Conservation (phyloP, 176 grass and related monocot species). For the Oryza australiensis region DNA sequence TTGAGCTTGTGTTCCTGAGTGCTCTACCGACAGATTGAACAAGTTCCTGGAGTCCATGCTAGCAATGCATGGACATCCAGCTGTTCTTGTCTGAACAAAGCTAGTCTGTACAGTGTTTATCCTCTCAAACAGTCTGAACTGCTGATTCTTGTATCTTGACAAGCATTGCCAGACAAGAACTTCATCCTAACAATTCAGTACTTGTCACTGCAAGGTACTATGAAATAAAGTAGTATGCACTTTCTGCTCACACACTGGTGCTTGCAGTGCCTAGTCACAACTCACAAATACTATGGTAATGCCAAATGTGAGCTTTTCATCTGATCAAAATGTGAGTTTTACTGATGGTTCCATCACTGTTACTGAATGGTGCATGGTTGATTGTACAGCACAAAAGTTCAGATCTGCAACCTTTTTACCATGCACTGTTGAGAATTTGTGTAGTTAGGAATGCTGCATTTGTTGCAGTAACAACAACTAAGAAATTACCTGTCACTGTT, state of each 20-base stretch:
- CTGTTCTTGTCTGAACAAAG: slow-evolving; percentile 20
- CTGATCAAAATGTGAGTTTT: slow-evolving; percentile 10
- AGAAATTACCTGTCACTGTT: too few relatives aligned
- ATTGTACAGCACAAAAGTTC: background rate
- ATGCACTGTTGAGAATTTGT: background rate
- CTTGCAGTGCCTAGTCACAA: background rate
- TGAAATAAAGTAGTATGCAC: background rate
- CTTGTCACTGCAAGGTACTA: slow-evolving; percentile 2
- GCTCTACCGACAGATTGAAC: slow-evolving; percentile 24
- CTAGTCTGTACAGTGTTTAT: background rate
- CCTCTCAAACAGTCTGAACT: background rate
- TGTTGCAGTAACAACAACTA: too few relatives aligned
- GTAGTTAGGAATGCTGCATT: too few relatives aligned
- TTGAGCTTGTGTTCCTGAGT: slow-evolving; percentile 3
- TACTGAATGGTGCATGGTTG: too few relatives aligned
- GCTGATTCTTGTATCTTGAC: slow-evolving; percentile 18
- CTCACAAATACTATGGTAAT: background rate
- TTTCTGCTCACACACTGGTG: background rate
- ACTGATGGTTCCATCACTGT: background rate
- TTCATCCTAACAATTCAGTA: slow-evolving; percentile 15
- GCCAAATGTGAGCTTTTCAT: background rate
- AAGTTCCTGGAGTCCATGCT: background rate
- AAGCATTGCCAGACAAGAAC: slow-evolving; percentile 11
- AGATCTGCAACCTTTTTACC: background rate
- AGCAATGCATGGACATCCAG: slow-evolving; percentile 2